Base-by-base conservation (phyloP, 441 rosid genomes). In the Isatis lusitanica region DNA sequence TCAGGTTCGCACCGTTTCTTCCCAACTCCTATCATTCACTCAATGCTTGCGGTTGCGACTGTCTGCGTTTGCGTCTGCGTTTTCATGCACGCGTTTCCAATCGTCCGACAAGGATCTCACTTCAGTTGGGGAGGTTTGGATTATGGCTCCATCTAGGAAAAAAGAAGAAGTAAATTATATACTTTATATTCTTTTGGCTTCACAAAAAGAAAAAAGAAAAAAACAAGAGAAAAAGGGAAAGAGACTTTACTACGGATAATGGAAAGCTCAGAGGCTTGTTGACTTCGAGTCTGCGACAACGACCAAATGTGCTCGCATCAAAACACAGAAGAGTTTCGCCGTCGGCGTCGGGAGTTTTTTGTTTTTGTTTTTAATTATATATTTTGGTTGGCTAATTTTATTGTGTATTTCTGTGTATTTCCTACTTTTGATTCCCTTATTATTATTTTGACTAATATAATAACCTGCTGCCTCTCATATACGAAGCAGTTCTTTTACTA, bases 1-100 rank as follows among this genome's bases (percentile, higher is more conserved):
- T 81, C 82, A 2, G 85, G 88, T 40, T 77, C 92, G 16, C 88
- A 69, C 11, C 90, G 94, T 26, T 78, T 93, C 78, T 92, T 91
- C 86, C 91, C 87, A 72, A 91, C 90, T 51, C 92, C 98, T 8
- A 87, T 83, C 51, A 76, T 89, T 76, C 93, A 93, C 79, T 93
- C 97, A 12, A 85, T 93, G 93, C 94, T 93, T 24, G 90, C 94
- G 67, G 80, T 93, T 74, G 98, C 97, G 1, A 93, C 98, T 1
- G 97, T 93, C 24, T 93, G 97, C 57, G 97, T 93, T 70, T 93
- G 98, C 80, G 98, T 93, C 55, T 93, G 98, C 80, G 80, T 93
- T 48, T 90, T 90, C 87, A 69, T 86, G 74, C 88, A 95, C 38
- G 93, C 92, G 26, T 81, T 82, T 26, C 96, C 94, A 0, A 74